Conservation (phyloP, 495 filamentous ascomycete species). For the Patellaria atrata region DNA sequence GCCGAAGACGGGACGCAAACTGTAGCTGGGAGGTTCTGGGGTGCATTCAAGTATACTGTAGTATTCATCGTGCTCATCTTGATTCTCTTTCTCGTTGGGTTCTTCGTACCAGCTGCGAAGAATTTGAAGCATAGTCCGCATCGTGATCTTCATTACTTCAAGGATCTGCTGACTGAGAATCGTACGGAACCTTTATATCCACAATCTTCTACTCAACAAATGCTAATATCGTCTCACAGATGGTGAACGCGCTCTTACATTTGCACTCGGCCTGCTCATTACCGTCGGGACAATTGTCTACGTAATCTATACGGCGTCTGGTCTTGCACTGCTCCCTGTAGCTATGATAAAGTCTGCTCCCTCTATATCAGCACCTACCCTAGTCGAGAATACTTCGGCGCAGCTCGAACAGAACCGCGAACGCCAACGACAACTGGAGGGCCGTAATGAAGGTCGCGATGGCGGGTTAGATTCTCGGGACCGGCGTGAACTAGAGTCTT, state of each 20-base stretch:
- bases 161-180: constrained; percentile 64
- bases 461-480: constrained; percentile 70
- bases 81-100: constrained; percentile 78
- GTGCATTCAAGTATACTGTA: constrained; percentile 79
- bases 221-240: constrained; percentile 34
- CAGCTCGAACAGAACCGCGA: constrained; percentile 79
- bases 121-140: constrained; percentile 42
- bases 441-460: constrained; percentile 62
- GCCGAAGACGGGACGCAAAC: constrained; percentile 62
- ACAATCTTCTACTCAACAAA: constrained; percentile 2
- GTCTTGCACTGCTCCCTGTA: constrained; percentile 77
- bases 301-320: constrained; percentile 73
- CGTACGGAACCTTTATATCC: constrained; percentile 35
- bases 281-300: constrained; percentile 75
- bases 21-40: constrained; percentile 52
- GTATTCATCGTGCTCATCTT: constrained; percentile 66
- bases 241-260: constrained; percentile 83
- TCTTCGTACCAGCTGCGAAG: constrained; percentile 69
- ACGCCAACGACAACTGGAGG: constrained; percentile 78
- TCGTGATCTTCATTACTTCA: constrained; percentile 80
- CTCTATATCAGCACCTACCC: constrained; percentile 58
- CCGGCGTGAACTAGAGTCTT: constrained; percentile 69
- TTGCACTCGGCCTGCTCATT: constrained; percentile 71
- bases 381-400: constrained; percentile 58
- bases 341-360: constrained; percentile 82